These are phyloP conservation scores for Phaeosphaeriaceae sp. DNA, from an alignment of 2,329 filamentous ascomycete species.

Conservation along the genomic window DNA sequence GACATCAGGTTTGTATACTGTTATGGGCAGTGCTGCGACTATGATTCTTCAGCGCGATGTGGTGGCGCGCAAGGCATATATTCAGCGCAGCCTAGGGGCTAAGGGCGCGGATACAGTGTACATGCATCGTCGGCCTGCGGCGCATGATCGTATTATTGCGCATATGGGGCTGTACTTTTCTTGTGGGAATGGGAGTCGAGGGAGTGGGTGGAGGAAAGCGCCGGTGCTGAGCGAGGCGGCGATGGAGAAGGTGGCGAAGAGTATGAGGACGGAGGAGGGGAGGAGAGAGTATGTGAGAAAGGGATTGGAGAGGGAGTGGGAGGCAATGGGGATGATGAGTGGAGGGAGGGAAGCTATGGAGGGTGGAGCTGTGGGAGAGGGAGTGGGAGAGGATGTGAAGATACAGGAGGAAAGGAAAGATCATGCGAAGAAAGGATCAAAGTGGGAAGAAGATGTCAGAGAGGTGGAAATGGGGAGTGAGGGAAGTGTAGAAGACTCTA, in stretches of 20 bases:
- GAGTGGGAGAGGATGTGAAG: no score
- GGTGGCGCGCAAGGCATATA: constrained; percentile 22
- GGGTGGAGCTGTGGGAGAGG: not conserved
- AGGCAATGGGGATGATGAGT: constrained; percentile 14
- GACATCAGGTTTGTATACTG: constrained; percentile 19
- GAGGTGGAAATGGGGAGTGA: no score
- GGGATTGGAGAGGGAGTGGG: constrained; percentile 24
- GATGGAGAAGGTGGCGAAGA: constrained; percentile 12
- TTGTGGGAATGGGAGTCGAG: constrained; percentile 2
- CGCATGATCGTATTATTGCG: constrained; percentile 27
- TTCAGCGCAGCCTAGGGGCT: constrained; percentile 20
- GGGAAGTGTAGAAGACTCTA: no score
- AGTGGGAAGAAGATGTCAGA: no score
- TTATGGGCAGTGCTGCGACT: constrained; percentile 25
- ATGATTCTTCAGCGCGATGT: constrained; percentile 37
- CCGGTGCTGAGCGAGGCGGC: not conserved
- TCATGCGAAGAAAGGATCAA: no score
- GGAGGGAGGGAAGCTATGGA: not conserved
- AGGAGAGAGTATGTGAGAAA: constrained; percentile 26
- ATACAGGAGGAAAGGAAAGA: no score
- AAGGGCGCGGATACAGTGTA: not conserved
- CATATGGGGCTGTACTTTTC: constrained; percentile 20
- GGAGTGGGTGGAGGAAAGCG: constrained; percentile 7
- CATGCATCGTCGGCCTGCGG: constrained; percentile 19
- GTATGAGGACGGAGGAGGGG: constrained; percentile 23